Conservation (phyloP, 129 eudicot species). For the Flaveria trinervia region DNA sequence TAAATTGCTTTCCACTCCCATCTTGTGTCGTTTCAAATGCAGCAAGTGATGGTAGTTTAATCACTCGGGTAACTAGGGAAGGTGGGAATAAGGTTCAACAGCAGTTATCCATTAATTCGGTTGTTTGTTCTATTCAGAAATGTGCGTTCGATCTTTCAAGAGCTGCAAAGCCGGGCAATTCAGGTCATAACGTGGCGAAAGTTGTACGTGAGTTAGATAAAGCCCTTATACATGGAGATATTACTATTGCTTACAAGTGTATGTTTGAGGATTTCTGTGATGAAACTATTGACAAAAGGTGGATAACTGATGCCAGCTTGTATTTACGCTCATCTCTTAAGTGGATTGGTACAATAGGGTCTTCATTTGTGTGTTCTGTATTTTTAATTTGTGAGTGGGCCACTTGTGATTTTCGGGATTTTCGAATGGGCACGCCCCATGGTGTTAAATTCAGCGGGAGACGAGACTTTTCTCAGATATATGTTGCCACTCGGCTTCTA, state of each 20-base stretch:
- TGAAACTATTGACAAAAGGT: conserved; percentile 54
- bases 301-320: conserved; percentile 78
- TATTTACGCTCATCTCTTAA: conserved; percentile 61
- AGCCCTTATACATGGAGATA: conserved; percentile 70
- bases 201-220: conserved; percentile 67
- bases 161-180: conserved; percentile 75
- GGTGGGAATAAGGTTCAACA: conserved; percentile 44
- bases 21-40: conserved; percentile 47
- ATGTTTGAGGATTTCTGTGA: conserved; percentile 70
- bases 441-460: conserved; percentile 77
- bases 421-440: conserved; percentile 50
- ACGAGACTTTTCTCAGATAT: conserved; percentile 73
- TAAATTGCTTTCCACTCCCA: conserved; percentile 86
- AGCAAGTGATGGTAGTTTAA: conserved; percentile 47
- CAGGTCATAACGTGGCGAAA: conserved; percentile 71
- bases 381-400: conserved; percentile 96
- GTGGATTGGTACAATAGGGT: conserved; percentile 52
- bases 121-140: conserved; percentile 76
- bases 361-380: conserved; percentile 63
- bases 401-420: conserved; percentile 86
- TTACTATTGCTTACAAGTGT: conserved; percentile 54
- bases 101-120: conserved; percentile 50
- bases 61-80: conserved; percentile 48
- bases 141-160: conserved; percentile 58
- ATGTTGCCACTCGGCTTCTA: conserved; percentile 69